These are phyloP conservation scores for Salinomyces thailandicus DNA, from an alignment of 2,329 filamentous ascomycete genomes.

Conservation along the genomic window DNA sequence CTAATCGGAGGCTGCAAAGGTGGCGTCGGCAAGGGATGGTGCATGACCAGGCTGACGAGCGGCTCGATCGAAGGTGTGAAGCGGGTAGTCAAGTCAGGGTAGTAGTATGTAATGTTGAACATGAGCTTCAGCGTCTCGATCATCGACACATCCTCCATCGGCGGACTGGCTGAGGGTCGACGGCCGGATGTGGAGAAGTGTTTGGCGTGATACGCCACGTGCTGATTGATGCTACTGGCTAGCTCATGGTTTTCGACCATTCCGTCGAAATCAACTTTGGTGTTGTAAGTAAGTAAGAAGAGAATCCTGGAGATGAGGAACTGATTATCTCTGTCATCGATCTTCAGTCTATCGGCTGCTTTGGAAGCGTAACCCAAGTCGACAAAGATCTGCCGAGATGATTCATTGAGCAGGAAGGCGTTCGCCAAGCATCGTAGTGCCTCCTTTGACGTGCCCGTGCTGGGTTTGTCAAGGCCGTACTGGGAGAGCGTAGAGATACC, in stretches of 20 bases:
- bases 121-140: constrained; percentile 75
- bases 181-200: constrained; percentile 34
- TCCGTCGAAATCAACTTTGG: constrained; percentile 53
- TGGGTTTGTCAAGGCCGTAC: constrained; percentile 59
- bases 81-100: constrained; percentile 47
- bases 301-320: constrained; percentile 72
- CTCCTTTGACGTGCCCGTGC: constrained; percentile 53
- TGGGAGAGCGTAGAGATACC: constrained; percentile 62
- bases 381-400: constrained; percentile 62
- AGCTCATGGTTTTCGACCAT: constrained; percentile 58
- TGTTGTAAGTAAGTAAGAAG: constrained; percentile 69
- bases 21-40: constrained; percentile 48
- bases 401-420: constrained; percentile 58
- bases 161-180: constrained; percentile 21
- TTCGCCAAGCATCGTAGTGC: constrained; percentile 79
- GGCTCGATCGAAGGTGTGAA: constrained; percentile 61
- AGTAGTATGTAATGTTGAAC: constrained; percentile 77
- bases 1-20: constrained; percentile 64
- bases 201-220: constrained; percentile 54
- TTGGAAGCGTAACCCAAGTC: constrained; percentile 57
- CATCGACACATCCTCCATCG: constrained; percentile 70
- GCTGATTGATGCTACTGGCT: constrained; percentile 54
- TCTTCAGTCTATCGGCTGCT: constrained; percentile 59
- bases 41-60: constrained; percentile 58
- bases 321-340: constrained; percentile 68